These are phyloP conservation scores for Auxenochlorella pyrenoidosa DNA, from an alignment of 139 green algal genomes.

Conservation along the genomic window DNA sequence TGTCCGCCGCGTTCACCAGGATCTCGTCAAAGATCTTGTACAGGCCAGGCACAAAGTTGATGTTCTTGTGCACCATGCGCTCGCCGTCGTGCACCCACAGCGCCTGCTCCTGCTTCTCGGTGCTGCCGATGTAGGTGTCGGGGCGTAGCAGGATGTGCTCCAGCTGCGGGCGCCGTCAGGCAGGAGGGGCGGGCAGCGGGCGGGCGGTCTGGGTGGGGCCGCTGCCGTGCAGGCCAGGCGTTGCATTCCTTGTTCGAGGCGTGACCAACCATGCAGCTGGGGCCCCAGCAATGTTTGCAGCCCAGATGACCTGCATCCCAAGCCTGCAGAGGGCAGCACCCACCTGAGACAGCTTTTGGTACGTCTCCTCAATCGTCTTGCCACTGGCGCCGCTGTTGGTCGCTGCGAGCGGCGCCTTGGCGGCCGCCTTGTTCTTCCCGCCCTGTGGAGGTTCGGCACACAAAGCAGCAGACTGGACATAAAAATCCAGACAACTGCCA, in stretches of 20 bases:
- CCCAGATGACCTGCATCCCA: background rate
- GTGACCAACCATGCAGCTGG: background rate
- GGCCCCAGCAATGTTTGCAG: background rate
- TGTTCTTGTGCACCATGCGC: slow-evolving; percentile 63
- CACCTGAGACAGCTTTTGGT: slow-evolving; percentile 93
- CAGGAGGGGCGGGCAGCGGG: background rate
- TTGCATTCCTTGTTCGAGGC: background rate
- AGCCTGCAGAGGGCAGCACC: background rate
- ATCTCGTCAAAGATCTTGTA: slow-evolving; percentile 99
- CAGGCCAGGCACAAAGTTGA: slow-evolving; percentile 92
- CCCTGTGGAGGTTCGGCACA: slow-evolving; percentile 4
- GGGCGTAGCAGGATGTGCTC: slow-evolving; percentile 99
- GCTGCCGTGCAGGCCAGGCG: background rate
- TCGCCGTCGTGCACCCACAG: slow-evolving; percentile 96
- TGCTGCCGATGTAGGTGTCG: slow-evolving; percentile 98
- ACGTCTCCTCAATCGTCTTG: slow-evolving; percentile 92
- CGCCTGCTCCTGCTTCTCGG: slow-evolving; percentile 85
- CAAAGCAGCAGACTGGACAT: background rate
- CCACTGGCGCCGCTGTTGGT: slow-evolving; percentile 22
- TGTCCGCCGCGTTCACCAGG: slow-evolving; percentile 98
- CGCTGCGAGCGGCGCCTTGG: slow-evolving; percentile 31
- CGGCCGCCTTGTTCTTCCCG: slow-evolving; percentile 29
- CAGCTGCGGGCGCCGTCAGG: slow-evolving; percentile 69
- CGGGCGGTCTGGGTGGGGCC: background rate
- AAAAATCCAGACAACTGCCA: no score